Conservation (phyloP, 345 rosid species). For the Eucalyptus caleyi region DNA sequence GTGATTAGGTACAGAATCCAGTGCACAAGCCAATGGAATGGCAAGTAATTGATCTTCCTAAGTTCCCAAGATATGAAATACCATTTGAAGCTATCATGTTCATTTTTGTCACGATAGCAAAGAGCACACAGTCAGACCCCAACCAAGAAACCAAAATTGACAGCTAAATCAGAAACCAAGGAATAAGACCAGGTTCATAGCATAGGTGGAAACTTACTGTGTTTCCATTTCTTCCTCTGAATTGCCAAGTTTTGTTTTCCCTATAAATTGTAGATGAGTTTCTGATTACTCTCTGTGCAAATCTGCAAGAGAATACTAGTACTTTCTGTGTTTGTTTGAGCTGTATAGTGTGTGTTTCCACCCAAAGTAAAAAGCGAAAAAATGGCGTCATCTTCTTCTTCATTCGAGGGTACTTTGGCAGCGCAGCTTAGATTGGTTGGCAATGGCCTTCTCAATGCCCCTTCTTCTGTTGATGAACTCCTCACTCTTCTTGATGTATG, state of each 20-base stretch:
- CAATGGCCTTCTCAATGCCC: constrained; percentile 34
- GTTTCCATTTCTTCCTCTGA: background rate
- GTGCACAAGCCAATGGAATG: background rate
- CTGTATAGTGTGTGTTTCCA: background rate
- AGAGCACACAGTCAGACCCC: background rate
- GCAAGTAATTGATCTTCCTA: background rate
- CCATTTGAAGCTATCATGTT: background rate
- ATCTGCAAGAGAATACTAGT: background rate
- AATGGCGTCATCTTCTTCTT: constrained; percentile 35
- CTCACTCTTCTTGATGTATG: constrained; percentile 51
- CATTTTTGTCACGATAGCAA: background rate
- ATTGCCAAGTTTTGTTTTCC: background rate
- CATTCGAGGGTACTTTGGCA: constrained; percentile 1
- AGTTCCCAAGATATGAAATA: background rate
- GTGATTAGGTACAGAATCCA: background rate
- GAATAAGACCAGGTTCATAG: background rate
- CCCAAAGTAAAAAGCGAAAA: background rate
- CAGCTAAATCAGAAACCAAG: background rate
- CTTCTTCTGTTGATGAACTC: constrained; percentile 32
- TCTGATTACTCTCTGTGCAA: background rate
- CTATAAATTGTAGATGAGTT: background rate
- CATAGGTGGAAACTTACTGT: background rate
- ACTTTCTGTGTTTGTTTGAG: constrained; percentile 22
- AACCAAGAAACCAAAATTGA: background rate
- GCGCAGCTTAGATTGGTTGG: constrained; percentile 47